phyloP scores from a whole-genome alignment of 306 rosid species.

The Malus domestica region DNA sequence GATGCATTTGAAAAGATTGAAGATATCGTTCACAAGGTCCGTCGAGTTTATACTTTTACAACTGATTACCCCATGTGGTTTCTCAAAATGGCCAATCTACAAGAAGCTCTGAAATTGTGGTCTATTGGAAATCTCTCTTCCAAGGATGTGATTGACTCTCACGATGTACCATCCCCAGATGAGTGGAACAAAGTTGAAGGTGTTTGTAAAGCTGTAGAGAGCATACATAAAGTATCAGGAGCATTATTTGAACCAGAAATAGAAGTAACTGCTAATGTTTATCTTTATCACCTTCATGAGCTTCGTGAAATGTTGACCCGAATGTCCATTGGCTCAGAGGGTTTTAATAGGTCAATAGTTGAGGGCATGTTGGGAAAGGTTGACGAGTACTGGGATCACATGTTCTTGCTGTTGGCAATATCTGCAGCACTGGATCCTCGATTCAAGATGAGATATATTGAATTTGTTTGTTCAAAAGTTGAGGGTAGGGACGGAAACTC shows the following conservation, averaged over 20 bases:
- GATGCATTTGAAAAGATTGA: constrained; percentile 5
- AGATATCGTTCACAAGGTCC: neutral
- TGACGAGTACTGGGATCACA: constrained; percentile 10
- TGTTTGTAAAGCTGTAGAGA: constrained; percentile 5
- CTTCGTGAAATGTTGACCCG: neutral
- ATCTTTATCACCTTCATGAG: neutral
- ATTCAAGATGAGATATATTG: constrained; percentile 3
- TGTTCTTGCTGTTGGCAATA: constrained; percentile 15
- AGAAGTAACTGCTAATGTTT: constrained; percentile 5
- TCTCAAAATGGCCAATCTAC: neutral
- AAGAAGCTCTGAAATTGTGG: neutral
- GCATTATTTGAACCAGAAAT: neutral
- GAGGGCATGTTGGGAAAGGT: neutral
- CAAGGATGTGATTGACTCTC: neutral
- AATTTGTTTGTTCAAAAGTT: neutral
- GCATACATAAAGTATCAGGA: constrained; percentile 3
- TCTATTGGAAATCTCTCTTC: constrained; percentile 5
- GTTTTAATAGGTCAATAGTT: constrained; percentile 1
- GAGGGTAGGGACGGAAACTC: neutral
- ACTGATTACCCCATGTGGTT: neutral
- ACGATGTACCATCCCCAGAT: neutral
- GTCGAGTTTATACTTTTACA: neutral
- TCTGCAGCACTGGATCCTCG: constrained; percentile 18
- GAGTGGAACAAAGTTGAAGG: constrained; percentile 5
- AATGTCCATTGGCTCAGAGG: neutral